Evolutionary conservation across 1,284 basidiomycete genomes (phyloP), one percentile per base, ranked within the genome.

Genomic region (Spongispora temasekensis): DNA sequence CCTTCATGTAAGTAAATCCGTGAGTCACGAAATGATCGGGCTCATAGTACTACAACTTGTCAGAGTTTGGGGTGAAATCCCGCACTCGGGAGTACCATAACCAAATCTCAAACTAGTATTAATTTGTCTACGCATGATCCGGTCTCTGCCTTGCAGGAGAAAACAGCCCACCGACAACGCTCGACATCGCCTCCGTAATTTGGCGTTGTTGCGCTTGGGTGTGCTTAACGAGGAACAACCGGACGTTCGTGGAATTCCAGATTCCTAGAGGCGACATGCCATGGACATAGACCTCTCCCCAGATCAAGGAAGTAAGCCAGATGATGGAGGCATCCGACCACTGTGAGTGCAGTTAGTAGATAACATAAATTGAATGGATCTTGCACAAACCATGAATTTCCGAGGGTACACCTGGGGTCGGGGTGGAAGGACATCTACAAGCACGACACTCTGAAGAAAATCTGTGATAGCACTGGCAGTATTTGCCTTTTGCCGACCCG

Each of bases 281-380:
- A 42, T 88, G 88, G n/a, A 97, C 90, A 71, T 95, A 97, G 25
- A 95, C 86, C 71, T 95, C 93, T 48, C 95, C 95, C 94, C 95
- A 97, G 35, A 95, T 87, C 56, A 97, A 77, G 1, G 91, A 93
- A 10, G 93, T 93, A 52, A 96, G 81, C 95, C 95, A 97, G 13
- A 95, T 84, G 58, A 90, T 82, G 5, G 93, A 94, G 4, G 93
- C 89, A 64, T 94, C 89, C 5, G 93, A 91, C 94, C 94, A 97
- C 91, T 94, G 61, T 15, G 44, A 34, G 30, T 55, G 31, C 32
- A 48, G 32, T 61, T 35, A 65, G 65, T 60, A 40, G 13, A 37
- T 25, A 50, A 55, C 10, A 13, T 30, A 5, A 12, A 9, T 30
- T 17, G 42, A 42, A 48, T 35, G 13, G 52, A n/a, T n/a, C n/a